Base-by-base conservation (phyloP, 768 basidiomycete species). In the Panaeolus papilionaceus region DNA sequence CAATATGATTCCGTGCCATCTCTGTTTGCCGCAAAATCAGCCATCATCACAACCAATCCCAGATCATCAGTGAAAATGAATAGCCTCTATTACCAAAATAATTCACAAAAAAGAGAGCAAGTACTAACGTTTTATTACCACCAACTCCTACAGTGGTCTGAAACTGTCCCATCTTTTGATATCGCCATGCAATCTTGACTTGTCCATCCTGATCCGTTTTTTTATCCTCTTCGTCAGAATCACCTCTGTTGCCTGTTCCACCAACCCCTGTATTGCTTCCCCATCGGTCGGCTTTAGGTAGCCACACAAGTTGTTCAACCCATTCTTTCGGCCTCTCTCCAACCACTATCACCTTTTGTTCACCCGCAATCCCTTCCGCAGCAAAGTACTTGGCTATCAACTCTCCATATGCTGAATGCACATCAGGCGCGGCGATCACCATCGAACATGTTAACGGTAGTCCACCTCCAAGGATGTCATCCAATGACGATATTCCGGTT, bases 121-220 rank as follows among this genome's bases (percentile, higher is more conserved):
- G 11, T 40, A 68, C 68, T 65, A 67, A 70, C 73, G 38, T 63
- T 68, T 66, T 70, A 61, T 80, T 69, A 42, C 82, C 75, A 23
- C 66, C 62, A 44, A 62, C 51, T 42, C 72, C 72, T 10, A 95
- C 89, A 2, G 94, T 95, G 4, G 96, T 98, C 80, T 94, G 88
- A 77, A 98, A 97, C 79, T 85, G 90, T 80, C 92, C 93, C 93
- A 98, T 93, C 66, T 90, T 86, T 74, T 95, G 94, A 78, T 99
- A 99, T 75, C 98, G 86, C 94, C 98, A 99, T 38, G 98, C 98
- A 72, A 99, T 99, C 81, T 93, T 97, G 70, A 96, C 92, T 33
- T 88, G 83, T 47, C 78, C 78, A 12, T 79, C 78, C 18, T 76
- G 75, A 40, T 82, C 80, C 47, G 84, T 83, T 37, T 80, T 78